These are phyloP conservation scores for Starmera pachycereana DNA, from an alignment of 805 yeast genomes.

Conservation along the genomic window DNA sequence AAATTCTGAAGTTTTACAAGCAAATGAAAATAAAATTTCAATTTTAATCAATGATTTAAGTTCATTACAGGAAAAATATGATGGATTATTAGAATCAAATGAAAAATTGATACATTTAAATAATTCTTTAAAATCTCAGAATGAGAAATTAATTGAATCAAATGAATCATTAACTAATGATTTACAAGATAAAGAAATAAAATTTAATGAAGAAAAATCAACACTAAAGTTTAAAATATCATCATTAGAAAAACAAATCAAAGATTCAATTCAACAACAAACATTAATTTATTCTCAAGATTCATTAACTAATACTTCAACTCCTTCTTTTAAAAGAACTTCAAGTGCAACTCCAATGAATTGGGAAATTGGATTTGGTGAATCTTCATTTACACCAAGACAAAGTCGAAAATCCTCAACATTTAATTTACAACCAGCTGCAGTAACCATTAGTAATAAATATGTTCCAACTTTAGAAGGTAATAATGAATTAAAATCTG, in stretches of 20 bases:
- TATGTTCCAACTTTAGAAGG: no score
- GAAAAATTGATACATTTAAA: conserved; percentile 19
- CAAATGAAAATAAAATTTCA: conserved; percentile 4
- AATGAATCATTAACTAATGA: conserved; percentile 10
- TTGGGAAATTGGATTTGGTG: conserved; percentile 33
- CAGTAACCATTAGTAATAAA: background rate
- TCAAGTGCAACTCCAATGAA: conserved; percentile 2
- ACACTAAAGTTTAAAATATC: conserved; percentile 12
- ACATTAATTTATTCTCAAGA: background rate
- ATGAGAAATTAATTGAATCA: conserved; percentile 11
- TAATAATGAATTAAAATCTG: no score
- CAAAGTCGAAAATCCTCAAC: conserved; percentile 16
- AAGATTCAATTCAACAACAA: conserved; percentile 12
- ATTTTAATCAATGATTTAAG: conserved; percentile 22
- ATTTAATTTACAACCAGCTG: background rate
- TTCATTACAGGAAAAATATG: conserved; percentile 19
- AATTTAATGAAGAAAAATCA: conserved; percentile 8
- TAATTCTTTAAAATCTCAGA: conserved; percentile 19
- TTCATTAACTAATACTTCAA: conserved; percentile 6
- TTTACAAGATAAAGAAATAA: conserved; percentile 11
- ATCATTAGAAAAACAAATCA: conserved; percentile 9
- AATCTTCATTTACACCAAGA: conserved; percentile 38
- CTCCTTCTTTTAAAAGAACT: conserved; percentile 10
- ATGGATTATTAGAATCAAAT: conserved; percentile 10
- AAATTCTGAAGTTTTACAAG: conserved; percentile 19